Conservation (phyloP, 495 filamentous ascomycete genomes). For the Aspergillus avenaceus region DNA sequence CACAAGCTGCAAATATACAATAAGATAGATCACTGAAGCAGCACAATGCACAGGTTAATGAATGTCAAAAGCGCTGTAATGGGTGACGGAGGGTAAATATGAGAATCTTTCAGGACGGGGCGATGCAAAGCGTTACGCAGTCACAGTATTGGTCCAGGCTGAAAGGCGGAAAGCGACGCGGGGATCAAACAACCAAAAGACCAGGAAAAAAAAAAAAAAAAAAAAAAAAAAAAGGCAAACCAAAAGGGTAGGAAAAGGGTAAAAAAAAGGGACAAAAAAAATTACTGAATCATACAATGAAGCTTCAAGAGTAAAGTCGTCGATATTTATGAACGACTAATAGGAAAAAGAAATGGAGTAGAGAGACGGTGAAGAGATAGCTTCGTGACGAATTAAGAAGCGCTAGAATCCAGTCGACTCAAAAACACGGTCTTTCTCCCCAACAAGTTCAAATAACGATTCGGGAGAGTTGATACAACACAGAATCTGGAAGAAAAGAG, state of each 20-base stretch:
- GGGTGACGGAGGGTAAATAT: conserved; percentile 14
- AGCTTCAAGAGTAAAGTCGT: conserved; percentile 15
- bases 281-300: conserved; percentile 15
- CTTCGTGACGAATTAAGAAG: conserved; percentile 20
- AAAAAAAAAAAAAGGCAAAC: neutral
- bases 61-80: conserved; percentile 13
- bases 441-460: conserved; percentile 9
- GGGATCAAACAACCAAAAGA: conserved; percentile 13
- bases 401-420: conserved; percentile 21
- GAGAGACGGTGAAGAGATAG: conserved; percentile 20
- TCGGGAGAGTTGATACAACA: conserved; percentile 16
- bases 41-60: conserved; percentile 15
- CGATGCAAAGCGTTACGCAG: conserved; percentile 26
- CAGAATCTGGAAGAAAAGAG: conserved; percentile 10
- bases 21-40: conserved; percentile 15
- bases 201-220: neutral
- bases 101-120: conserved; percentile 20
- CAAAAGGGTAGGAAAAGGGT: neutral
- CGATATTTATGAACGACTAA: conserved; percentile 15
- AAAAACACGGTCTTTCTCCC: conserved; percentile 11
- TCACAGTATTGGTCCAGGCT: conserved; percentile 17
- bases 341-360: conserved; percentile 19
- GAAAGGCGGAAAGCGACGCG: conserved; percentile 22
- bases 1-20: conserved; percentile 17
- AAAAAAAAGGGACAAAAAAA: conserved; percentile 2